These are phyloP conservation scores for Diplodia sapinea DNA, from an alignment of 2,329 filamentous ascomycete genomes.

Conservation along the genomic window DNA sequence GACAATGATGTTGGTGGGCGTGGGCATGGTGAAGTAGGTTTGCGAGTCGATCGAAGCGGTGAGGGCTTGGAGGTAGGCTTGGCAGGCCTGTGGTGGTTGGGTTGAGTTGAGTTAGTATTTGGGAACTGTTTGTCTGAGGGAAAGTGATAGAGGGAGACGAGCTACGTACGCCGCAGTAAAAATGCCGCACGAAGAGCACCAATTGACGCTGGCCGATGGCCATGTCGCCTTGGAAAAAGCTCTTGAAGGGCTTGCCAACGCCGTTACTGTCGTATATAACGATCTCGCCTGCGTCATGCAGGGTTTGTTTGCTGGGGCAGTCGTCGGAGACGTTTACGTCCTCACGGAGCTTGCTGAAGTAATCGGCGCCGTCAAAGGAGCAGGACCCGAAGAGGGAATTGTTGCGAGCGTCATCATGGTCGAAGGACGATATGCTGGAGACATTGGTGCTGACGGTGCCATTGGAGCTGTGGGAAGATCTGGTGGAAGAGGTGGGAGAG, in stretches of 20 bases:
- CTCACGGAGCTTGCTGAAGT: slow-evolving; percentile 44
- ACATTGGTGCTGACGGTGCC: slow-evolving; percentile 20
- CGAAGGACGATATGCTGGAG: slow-evolving; percentile 22
- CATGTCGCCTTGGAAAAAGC: slow-evolving; percentile 61
- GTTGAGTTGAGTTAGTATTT: neutral
- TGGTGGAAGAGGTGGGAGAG: slow-evolving; percentile 12
- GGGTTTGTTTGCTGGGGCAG: slow-evolving; percentile 3
- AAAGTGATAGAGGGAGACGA: neutral
- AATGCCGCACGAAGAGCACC: slow-evolving; percentile 50
- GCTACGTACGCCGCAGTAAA: slow-evolving; percentile 48
- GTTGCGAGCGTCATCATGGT: slow-evolving; percentile 4
- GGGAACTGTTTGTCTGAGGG: neutral
- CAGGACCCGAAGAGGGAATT: slow-evolving; percentile 21
- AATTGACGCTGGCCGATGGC: slow-evolving; percentile 47
- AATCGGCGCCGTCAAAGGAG: slow-evolving; percentile 40
- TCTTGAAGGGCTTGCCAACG: slow-evolving; percentile 66
- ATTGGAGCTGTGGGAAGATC: slow-evolving; percentile 19
- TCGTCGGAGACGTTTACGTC: slow-evolving; percentile 36
- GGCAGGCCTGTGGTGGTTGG: slow-evolving; percentile 64
- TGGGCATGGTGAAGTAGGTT: slow-evolving; percentile 52
- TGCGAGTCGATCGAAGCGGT: slow-evolving; percentile 56
- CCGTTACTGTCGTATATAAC: slow-evolving; percentile 66
- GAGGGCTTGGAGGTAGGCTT: slow-evolving; percentile 68
- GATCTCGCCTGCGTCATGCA: slow-evolving; percentile 37
- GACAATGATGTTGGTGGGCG: slow-evolving; percentile 64